These are phyloP conservation scores for Magnaporthales sp. DNA, from an alignment of 2,329 filamentous ascomycete species.

Conservation along the genomic window DNA sequence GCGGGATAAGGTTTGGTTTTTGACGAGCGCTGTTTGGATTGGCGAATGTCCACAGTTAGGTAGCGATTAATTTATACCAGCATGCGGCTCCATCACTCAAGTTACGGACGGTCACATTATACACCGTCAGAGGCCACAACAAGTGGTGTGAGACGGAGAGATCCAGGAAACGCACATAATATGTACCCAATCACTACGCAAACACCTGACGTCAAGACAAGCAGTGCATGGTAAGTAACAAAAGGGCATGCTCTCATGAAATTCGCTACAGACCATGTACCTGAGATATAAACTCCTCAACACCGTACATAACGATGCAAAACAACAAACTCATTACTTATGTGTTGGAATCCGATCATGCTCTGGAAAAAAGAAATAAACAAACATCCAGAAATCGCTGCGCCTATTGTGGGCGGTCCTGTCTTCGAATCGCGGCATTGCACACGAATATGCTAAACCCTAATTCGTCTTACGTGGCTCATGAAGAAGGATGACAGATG, in stretches of 20 bases:
- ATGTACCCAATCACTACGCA: background rate
- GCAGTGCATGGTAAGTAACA: background rate
- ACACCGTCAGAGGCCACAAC: background rate
- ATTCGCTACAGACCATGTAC: background rate
- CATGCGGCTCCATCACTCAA: background rate
- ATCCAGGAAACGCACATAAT: too few relatives aligned
- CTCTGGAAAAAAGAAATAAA: too few relatives aligned
- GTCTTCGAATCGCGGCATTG: background rate
- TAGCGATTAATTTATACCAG: background rate
- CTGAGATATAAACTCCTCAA: background rate
- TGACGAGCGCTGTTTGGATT: background rate
- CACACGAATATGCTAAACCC: background rate
- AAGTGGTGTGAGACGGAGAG: background rate
- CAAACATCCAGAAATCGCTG: background rate
- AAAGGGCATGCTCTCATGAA: background rate
- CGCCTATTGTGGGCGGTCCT: too few relatives aligned
- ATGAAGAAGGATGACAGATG: background rate
- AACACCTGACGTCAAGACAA: background rate
- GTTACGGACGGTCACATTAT: background rate
- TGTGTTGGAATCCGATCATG: background rate
- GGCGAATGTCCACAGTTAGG: background rate
- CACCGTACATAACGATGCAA: background rate
- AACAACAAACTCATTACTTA: background rate
- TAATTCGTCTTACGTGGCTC: background rate
- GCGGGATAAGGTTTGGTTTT: background rate